Base-by-base conservation (phyloP, 2,329 filamentous ascomycete species). In the Exserohilum turcica region DNA sequence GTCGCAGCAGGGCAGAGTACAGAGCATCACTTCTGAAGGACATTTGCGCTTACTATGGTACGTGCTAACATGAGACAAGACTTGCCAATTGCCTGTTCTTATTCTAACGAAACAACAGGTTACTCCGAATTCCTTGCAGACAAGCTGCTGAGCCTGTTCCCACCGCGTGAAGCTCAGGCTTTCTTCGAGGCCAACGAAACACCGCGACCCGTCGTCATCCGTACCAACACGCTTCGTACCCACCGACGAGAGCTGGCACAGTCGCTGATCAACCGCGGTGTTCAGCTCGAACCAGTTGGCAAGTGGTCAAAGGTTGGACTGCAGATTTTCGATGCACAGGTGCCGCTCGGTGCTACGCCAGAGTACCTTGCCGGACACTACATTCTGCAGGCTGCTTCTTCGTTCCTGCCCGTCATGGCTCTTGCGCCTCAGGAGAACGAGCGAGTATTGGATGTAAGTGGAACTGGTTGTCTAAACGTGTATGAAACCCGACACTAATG, bases 141-240 rank as follows among this genome's bases (percentile, higher is more conserved):
- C 77, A 99, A 97, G 81, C 86, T 99, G 13, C 92, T 92, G 79
- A 88, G 89, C 70, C 86, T 99, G 6, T 97, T 99, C 78, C 86
- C 92, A 1, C 91, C 94, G 0, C 87, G 89, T 65, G 94, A 99
- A 78, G 94, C 94, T 0, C 95, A 97, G 65, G 92, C 92, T 48
- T 99, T 99, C 78, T 97, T 99, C 79, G 94, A 99, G 78, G 93
- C 93, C 67, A 99, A 99, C 86, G 94, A 99, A 78, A 92, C 90
- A 24, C 86, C 92, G 12, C 86, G 94, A 45, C 94, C 94, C 3
- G 87, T 99, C 53, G 94, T 99, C 61, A 95, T 99, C 72, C 88
- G 94, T 70, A 97, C 94, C 59, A 99, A 99, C 77, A 99, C 93
- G 7, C 84, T 99, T 54, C 89, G 91, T 65, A 88, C 86, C 13